Conservation (phyloP, 306 rosid genomes). For the Acmispon strigosus region DNA sequence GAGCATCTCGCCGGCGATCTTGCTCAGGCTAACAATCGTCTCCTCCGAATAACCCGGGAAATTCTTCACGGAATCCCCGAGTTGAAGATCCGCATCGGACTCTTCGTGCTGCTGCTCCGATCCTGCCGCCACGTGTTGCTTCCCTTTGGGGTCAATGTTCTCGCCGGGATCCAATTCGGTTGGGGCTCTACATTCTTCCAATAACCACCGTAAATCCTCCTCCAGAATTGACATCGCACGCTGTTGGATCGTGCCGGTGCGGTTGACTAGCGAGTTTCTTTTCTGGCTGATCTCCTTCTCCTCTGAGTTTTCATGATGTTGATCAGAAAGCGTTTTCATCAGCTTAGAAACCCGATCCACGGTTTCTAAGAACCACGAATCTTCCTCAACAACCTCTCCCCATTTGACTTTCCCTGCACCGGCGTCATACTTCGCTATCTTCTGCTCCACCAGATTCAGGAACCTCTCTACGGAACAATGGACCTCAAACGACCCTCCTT, state of each 20-base stretch:
- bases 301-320: neutral
- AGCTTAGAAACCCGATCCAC: constrained; percentile 43
- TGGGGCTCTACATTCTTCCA: constrained; percentile 40
- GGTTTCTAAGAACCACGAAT: constrained; percentile 34
- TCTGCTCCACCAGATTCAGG: constrained; percentile 43
- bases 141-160: constrained; percentile 15
- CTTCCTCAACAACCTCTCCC: constrained; percentile 30
- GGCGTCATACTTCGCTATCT: constrained; percentile 15
- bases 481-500: constrained; percentile 8
- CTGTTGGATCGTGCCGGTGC: constrained; percentile 40
- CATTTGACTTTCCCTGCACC: constrained; percentile 30
- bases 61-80: neutral
- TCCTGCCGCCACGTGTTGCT: too few species aligned
- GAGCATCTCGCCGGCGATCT: constrained; percentile 35
- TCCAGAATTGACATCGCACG: constrained; percentile 53
- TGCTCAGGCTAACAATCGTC: constrained; percentile 22
- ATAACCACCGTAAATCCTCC: constrained; percentile 50
- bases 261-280: constrained; percentile 36
- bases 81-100: neutral
- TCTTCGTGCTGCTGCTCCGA: neutral
- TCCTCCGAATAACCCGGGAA: constrained; percentile 48
- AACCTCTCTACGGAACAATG: constrained; percentile 33
- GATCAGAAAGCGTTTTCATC: neutral
- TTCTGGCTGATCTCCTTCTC: neutral
- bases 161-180: constrained; percentile 20